Base-by-base conservation (phyloP, 495 filamentous ascomycete species). In the Daldinia grandis region DNA sequence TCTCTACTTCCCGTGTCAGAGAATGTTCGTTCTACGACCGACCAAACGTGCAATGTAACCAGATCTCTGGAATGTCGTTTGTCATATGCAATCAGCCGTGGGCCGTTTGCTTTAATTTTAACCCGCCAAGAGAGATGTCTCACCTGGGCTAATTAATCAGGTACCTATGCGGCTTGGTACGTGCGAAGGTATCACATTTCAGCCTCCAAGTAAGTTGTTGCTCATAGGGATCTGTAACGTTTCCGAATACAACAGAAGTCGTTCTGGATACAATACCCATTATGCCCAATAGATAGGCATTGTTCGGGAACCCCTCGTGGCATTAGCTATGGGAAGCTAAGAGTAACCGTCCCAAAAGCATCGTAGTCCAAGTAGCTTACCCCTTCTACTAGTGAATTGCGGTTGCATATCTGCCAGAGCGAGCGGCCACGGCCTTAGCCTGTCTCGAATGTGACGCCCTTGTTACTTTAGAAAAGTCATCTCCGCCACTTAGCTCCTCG, bases 91-190 rank as follows among this genome's bases (percentile, higher is more conserved):
- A 37, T 21, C 30, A 33, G 17, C 68, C 68, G 62, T 7, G 0
- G 8, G n/a, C 57, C 47, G 68, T 71, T 71, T 71, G 68, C 42
- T 65, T 38, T 40, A 47, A 54, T 58, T 57, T 65, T n/a, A 35
- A 14, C 15, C 14, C 6, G 15, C 17, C 1, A 15, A 37, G 9
- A 12, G 10, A 27, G 25, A 28, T 53, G 50, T 30, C 28, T 53
- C 42, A 10, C 42, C 42, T 47, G 10, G 17, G 42, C 8, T 24
- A 19, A 21, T 21, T 47, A 47, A 21, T 47, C 4, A n/a, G n/a
- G n/a, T n/a, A 47, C 9, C 19, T 47, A 24, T 0, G 42, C 24
- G 42, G 19, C 19, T 47, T 47, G 42, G 42, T 47, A 47, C 12
- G 19, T 47, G 24, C 17, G 17, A 47, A 44, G 40, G 17, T n/a